Base-by-base conservation (phyloP, 1,284 basidiomycete genomes). In the Ceratobasidium sp. region DNA sequence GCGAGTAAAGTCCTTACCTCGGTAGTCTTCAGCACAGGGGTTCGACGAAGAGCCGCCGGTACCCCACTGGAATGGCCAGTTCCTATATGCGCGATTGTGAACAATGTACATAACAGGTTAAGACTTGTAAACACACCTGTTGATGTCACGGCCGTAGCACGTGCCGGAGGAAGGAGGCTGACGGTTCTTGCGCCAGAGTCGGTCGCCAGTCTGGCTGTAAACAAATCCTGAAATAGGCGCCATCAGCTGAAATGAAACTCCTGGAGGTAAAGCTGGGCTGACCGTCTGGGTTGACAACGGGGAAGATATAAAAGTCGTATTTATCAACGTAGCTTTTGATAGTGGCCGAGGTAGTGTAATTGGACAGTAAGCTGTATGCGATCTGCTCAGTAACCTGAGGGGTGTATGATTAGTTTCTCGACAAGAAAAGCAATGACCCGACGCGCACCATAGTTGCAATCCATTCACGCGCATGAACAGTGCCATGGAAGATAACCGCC, bases 291-390 rank as follows among this genome's bases (percentile, higher is more conserved):
- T 78, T 78, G 18, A 78, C 77, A 6, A 78, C 71, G 46, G 77
- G 77, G 62, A 78, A 78, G 20, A 78, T 78, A 41, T 78, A 78
- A 60, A 78, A 78, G 41, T 78, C 77, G 33, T 78, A 75, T 27
- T 78, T 75, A 50, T 78, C 77, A 14, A 78, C 77, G 38, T 78
- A 78, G 27, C 60, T 66, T 60, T 78, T 78, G 71, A 78, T 68
- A 10, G 71, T 74, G 23, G 77, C 33, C 2, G 77, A 78, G 41
- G 71, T 78, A 2, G 70, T 66, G 30, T 78, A 78, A 71, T 78
- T 78, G 30, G 77, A 69, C 12, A 78, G 27, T 0, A 78, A 41
- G 41, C 73, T 62, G 23, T 60, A 78, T 59, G 77, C 77, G 41
- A 78, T 68, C 27, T 74, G 73, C 30, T 78, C 77, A 35, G 70